Base-by-base conservation (phyloP, 2,329 filamentous ascomycete species). In the Nemania bipapillata region DNA sequence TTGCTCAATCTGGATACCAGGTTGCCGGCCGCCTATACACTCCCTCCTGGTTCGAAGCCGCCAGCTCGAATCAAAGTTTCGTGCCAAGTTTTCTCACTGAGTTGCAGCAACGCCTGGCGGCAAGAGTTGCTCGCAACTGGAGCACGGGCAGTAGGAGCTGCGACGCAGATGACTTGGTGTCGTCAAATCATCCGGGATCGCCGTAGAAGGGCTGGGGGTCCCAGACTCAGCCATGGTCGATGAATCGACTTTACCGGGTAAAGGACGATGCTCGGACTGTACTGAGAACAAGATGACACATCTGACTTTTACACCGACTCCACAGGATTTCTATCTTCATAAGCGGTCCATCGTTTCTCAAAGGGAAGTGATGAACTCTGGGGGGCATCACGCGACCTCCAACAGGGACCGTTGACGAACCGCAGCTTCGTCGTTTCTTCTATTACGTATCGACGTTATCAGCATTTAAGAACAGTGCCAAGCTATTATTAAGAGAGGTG, bases 361-460 rank as follows among this genome's bases (percentile, higher is more conserved):
- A 45, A 54, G 5, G 60, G 67, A 60, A 63, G 54, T 60, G 49
- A 63, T 66, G 42, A 55, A 24, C 42, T 47, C n/a, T 24, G 5
- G 17, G 42, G 52, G 40, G 56, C n/a, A 59, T 56, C 49, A 69
- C 56, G 49, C 66, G 35, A 56, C 50, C 32, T 42, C 24, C 37
- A 37, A 28, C 61, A 65, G 49, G 53, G 63, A 47, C 40, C 50
- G 57, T 53, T 35, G 12, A 45, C 5, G 50, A 45, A 54, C 54
- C 55, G 32, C 28, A 26, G n/a, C 57, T 62, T 54, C 45, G 47
- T 49, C 8, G 17, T 53, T 58, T 26, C 12, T 35, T 4, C 20
- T 50, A 58, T 49, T 40, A 32, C 55, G 45, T 50, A 50, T 26
- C 15, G 11, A 17, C n/a, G 12, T 20, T 17, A 30, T 40, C 26